Base-by-base conservation (phyloP, 371 early-diverging fungal genomes). In the Funneliformis caledonium region DNA sequence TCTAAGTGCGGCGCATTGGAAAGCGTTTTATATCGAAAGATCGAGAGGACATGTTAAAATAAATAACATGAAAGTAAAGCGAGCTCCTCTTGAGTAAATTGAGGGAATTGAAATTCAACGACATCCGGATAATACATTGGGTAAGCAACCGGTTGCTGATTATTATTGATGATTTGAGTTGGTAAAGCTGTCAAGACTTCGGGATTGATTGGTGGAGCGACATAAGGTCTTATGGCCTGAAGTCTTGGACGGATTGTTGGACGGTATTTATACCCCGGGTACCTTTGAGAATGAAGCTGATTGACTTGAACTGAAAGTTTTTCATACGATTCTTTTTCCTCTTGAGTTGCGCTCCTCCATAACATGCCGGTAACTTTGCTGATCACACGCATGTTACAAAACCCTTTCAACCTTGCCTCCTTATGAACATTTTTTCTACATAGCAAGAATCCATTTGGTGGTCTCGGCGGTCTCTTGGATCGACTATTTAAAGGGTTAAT, bases 321-420 rank as follows among this genome's bases (percentile, higher is more conserved):
- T 62, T 76, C 47, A 67, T 78, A 78, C 10, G 19, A 22, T 64
- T 78, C 67, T 9, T 67, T 78, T 50, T 78, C 78, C n/a, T 78
- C 68, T 2, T 1, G 8, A 31, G 73, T 52, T 33, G 73, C 73
- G 2, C 52, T 31, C 52, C 73, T 73, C 73, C 73, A 73, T 16
- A 73, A 56, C 50, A 73, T 73, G 33, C 59, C 73, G 56, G 56
- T 73, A 10, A 73, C 73, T 52, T 73, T 73, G 4, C 33, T 31
- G 16, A 73, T 56, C 6, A 73, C 56, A 11, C 73, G 5, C 73
- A 73, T 73, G 56, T 73, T 73, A 56, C 73, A 73, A 1, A 26
- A 19, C 16, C 73, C 59, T 37, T 19, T 22, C 16, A 14, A 19
- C 56, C 56, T 73, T 6, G 73, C 73, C 56, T 73, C 73, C 7